Evolutionary conservation across 345 rosid species (phyloP), one percentile per base, ranked within the genome.

Genomic region (Cardamine occulta): DNA sequence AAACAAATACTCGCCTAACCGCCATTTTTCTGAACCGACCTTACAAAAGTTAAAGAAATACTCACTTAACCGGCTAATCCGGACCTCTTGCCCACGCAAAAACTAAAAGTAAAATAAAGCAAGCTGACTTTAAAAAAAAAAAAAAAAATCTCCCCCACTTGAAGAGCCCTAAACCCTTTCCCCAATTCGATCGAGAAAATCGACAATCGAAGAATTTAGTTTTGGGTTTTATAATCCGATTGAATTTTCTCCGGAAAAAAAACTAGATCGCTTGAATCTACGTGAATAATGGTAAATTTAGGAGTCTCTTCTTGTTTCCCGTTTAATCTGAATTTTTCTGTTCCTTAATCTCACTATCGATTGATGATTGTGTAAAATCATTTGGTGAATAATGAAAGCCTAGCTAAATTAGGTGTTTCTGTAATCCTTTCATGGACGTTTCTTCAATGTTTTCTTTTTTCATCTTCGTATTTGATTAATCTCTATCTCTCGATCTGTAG

Each of bases 121-220:
- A 11, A 11, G 31, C 39, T 21, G 11, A 15, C 1, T 2, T 47
- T 8, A 17, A 47, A 42, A 39, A 39, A 1, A 4, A n/a, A n/a
- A 48, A 7, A 47, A 42, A 39, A 39, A 11, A 1, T 17, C 8
- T 58, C 1, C 14, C 48, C 14, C 29, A 39, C 5, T 24, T 5
- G 65, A 69, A 70, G 76, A 77, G 63, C 72, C 80, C 75, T 70
- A 77, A 64, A 47, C 28, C 76, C 66, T 70, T 42, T 56, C 66
- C 62, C 66, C 52, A 45, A 55, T 47, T 77, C 54, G 66, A 45
- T 17, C 14, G 47, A 26, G 58, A 54, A 17, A 53, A 56, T 63
- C 60, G 57, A 13, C 9, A 23, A 7, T 11, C 13, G 32, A 47
- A 71, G 72, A 63, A 56, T 32, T 8, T 8, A 17, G 8, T 63